phyloP scores from a whole-genome alignment of 2,329 filamentous ascomycete species.

The Knoxdaviesia capensis region DNA sequence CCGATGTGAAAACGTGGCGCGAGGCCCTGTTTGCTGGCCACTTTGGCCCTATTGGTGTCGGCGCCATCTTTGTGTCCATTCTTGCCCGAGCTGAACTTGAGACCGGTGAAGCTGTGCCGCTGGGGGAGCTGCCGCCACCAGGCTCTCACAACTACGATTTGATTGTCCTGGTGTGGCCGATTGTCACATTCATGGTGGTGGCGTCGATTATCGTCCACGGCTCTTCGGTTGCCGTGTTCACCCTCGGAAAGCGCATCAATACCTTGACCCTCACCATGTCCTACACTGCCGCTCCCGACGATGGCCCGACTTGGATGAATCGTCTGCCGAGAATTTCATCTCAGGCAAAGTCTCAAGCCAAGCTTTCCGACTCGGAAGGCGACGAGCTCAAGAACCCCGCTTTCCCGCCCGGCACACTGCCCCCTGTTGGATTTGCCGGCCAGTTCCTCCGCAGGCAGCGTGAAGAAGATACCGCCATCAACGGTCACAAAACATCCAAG shows the following conservation, averaged over 20 bases:
- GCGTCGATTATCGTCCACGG: slow-evolving; percentile 89
- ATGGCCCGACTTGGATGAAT: slow-evolving; percentile 89
- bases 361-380: slow-evolving; percentile 56
- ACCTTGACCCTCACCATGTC: slow-evolving; percentile 89
- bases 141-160: slow-evolving; percentile 42
- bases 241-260: slow-evolving; percentile 93
- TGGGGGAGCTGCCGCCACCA: slow-evolving; percentile 36
- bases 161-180: slow-evolving; percentile 82
- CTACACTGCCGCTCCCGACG: slow-evolving; percentile 77
- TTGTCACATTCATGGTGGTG: slow-evolving; percentile 85
- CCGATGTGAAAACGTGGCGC: slow-evolving; percentile 94
- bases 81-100: slow-evolving; percentile 85
- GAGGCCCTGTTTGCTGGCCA: slow-evolving; percentile 93
- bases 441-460: slow-evolving; percentile 68
- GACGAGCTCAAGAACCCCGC: slow-evolving; percentile 39
- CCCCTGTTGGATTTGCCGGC: slow-evolving; percentile 49
- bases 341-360: slow-evolving; percentile 60
- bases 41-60: slow-evolving; percentile 93
- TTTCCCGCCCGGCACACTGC: slow-evolving; percentile 49
- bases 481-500: background rate
- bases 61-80: slow-evolving; percentile 88
- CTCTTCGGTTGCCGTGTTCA: slow-evolving; percentile 96
- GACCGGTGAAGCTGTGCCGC: slow-evolving; percentile 51
- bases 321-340: slow-evolving; percentile 55
- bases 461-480: slow-evolving; percentile 45